Evolutionary conservation across 2,329 filamentous ascomycete genomes (phyloP).

Genomic region (Lithohypha guttulata): DNA sequence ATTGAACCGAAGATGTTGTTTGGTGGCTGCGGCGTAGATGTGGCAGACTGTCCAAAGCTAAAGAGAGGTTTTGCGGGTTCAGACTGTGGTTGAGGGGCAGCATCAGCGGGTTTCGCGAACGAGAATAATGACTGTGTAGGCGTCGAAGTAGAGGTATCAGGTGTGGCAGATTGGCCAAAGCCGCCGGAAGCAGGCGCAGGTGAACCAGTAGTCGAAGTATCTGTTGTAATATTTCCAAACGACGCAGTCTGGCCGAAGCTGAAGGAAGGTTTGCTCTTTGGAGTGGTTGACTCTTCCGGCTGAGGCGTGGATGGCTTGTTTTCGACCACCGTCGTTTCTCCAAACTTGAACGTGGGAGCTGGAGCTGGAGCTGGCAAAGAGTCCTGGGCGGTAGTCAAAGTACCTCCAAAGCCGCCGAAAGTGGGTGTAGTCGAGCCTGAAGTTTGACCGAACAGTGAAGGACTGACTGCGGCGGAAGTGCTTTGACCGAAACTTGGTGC

Average conservation of each 20-base stretch:
- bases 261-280: slow-evolving; percentile 11
- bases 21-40: not conserved
- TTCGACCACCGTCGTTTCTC: not conserved
- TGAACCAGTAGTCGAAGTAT: slow-evolving; percentile 5
- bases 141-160: not conserved
- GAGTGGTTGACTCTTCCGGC: slow-evolving; percentile 6
- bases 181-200: slow-evolving; percentile 7
- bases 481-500: slow-evolving; percentile 7
- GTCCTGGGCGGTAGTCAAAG: not conserved
- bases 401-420: slow-evolving; percentile 1
- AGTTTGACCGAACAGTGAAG: slow-evolving; percentile 1
- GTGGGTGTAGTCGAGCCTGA: not conserved
- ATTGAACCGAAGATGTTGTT: slow-evolving; percentile 1
- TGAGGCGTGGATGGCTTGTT: not conserved
- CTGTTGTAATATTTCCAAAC: slow-evolving; percentile 12
- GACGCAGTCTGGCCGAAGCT: slow-evolving; percentile 14
- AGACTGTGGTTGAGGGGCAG: not conserved
- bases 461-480: not conserved
- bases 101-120: not conserved
- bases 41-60: slow-evolving; percentile 1
- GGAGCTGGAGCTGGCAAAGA: not conserved
- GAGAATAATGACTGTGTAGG: not conserved
- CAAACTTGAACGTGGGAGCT: slow-evolving; percentile 10
- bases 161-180: slow-evolving; percentile 7
- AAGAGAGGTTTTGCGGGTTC: not conserved